Evolutionary conservation across 208 protist genomes (phyloP), one percentile per base, ranked within the genome.

Genomic region (Porcisia hertigi): DNA sequence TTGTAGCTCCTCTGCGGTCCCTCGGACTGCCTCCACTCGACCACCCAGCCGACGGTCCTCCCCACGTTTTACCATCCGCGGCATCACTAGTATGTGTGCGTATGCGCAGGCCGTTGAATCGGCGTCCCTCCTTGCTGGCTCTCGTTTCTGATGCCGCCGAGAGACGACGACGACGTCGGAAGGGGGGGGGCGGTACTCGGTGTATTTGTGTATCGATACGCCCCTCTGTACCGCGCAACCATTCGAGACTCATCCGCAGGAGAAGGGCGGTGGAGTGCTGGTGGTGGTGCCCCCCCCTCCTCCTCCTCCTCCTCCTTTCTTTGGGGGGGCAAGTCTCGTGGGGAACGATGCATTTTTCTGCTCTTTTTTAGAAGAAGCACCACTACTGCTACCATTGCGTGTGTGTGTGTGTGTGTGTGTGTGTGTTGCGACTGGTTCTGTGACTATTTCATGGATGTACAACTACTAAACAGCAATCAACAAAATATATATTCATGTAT

Each of bases 31-130:
- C 0, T 47, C 62, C 7, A 30, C 62, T 12, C 39, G 8, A 30
- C 62, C 62, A 7, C 39, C 39, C 3, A 30, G 12, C 62, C 16
- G 9, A 8, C 20, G 43, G 39, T 23, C 62, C 20, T 66, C 39
- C 2, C 62, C 57, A 18, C 3, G 49, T 30, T 47, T 47, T 41
- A 77, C 77, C 4, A 39, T 74, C 49, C 71, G 62, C 4, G 57
- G 43, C 25, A 43, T 77, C 23, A 54, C 77, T 8, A 58, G 66
- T 34, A 25, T 43, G 9, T 63, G 65, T 6, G 60, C 69, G 36
- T 63, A 58, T 49, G 23, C 9, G 12, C 71, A 77, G 7, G 77
- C 77, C 1, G 49, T 82, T 5, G n/a, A 12, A 18, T 77, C 72
- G 0, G 77, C 66, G 4, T 55, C 55, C 18, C 57, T 36, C 6